These are phyloP conservation scores for Quercus parvula DNA, from an alignment of 306 rosid species.

Conservation along the genomic window DNA sequence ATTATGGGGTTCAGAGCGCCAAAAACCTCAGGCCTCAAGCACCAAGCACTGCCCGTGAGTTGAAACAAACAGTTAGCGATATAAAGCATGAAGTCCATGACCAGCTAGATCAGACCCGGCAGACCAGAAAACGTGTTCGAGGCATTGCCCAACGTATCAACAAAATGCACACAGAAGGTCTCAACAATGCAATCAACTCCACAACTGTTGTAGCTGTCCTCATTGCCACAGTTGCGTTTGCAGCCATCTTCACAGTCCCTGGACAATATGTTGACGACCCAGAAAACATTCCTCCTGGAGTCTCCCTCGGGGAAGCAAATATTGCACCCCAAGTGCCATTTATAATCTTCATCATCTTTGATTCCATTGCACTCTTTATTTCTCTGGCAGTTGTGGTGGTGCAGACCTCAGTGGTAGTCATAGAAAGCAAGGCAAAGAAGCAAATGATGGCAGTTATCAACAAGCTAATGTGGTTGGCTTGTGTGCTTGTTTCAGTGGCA, in stretches of 20 bases:
- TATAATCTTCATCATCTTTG: constrained; percentile 72
- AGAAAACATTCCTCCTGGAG: constrained; percentile 38
- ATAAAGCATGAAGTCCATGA: constrained; percentile 89
- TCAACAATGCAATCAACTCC: constrained; percentile 94
- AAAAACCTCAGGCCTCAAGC: constrained; percentile 55
- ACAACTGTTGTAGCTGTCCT: constrained; percentile 96
- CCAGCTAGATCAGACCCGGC: constrained; percentile 94
- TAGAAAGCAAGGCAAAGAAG: constrained; percentile 97
- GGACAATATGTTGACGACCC: constrained; percentile 85
- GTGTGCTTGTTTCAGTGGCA: constrained; percentile 78
- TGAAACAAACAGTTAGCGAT: constrained; percentile 93
- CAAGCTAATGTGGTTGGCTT: constrained; percentile 98
- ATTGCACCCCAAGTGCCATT: constrained; percentile 65
- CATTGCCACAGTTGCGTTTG: constrained; percentile 94
- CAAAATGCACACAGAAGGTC: constrained; percentile 92
- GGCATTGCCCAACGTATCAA: constrained; percentile 95
- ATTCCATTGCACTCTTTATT: constrained; percentile 85
- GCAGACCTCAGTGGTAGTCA: constrained; percentile 90
- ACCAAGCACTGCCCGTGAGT: constrained; percentile 59
- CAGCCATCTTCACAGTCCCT: constrained; percentile 90
- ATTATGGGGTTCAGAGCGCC: constrained; percentile 69
- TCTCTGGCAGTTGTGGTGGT: constrained; percentile 96
- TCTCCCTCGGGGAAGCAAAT: constrained; percentile 80
- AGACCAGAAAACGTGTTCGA: constrained; percentile 86
- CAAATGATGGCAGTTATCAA: constrained; percentile 96